These are phyloP conservation scores for Ottelia alismoides DNA, from an alignment of 106 monocot genomes.

Conservation along the genomic window DNA sequence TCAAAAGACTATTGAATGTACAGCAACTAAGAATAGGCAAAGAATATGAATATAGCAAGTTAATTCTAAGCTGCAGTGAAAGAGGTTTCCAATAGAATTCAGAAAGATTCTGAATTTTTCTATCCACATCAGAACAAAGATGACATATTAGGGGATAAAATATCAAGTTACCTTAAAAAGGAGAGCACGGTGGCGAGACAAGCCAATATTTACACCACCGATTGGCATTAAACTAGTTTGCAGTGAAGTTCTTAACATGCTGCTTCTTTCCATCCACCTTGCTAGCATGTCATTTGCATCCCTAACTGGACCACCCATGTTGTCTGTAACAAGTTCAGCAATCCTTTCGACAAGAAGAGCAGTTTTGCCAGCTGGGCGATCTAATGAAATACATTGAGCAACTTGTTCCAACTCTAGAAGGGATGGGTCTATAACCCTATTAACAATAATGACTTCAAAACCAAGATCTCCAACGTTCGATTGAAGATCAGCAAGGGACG, in stretches of 20 bases:
- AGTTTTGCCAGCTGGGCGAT: constrained; percentile 36
- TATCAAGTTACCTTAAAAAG: constrained; percentile 99
- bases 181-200: constrained; percentile 86
- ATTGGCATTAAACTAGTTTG: constrained; percentile 90
- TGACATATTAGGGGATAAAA: too few species aligned
- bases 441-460: constrained; percentile 92
- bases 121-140: too few species aligned
- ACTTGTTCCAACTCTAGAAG: constrained; percentile 86
- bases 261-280: constrained; percentile 79
- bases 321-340: constrained; percentile 78
- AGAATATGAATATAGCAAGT: too few species aligned
- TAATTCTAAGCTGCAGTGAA: too few species aligned
- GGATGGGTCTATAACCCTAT: constrained; percentile 50
- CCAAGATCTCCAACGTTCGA: constrained; percentile 84
- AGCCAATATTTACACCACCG: constrained; percentile 72
- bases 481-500: constrained; percentile 74
- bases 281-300: constrained; percentile 78
- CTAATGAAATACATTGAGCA: constrained; percentile 70
- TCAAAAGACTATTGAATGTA: too few species aligned
- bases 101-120: too few species aligned
- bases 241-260: constrained; percentile 47
- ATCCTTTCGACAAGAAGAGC: constrained; percentile 68
- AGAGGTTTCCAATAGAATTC: too few species aligned
- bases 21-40: too few species aligned
- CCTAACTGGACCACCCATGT: constrained; percentile 90